phyloP scores from a whole-genome alignment of 2,329 filamentous ascomycete genomes.

The Paraconiothyrium brasiliense region DNA sequence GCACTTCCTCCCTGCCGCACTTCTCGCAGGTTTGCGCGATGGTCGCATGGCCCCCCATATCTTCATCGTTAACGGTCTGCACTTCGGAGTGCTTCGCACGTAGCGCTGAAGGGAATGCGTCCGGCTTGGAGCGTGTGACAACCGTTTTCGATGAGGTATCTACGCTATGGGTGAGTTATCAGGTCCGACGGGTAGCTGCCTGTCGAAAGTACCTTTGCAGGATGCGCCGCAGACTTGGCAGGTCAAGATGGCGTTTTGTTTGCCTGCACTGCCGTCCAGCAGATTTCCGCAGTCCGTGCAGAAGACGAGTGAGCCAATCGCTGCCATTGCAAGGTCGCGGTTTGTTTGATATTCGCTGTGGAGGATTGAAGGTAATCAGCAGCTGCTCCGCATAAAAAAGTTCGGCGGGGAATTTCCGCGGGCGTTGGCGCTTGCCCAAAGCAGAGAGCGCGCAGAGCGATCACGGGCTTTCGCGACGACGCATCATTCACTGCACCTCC shows the following conservation, averaged over 20 bases:
- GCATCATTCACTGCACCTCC: background rate
- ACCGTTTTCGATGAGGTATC: constrained; percentile 71
- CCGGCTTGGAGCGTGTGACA: constrained; percentile 83
- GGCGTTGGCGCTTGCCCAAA: constrained; percentile 13
- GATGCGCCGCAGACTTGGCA: constrained; percentile 88
- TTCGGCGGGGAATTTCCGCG: constrained; percentile 14
- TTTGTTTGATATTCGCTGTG: background rate
- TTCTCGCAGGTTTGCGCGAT: constrained; percentile 78
- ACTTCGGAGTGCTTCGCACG: constrained; percentile 87
- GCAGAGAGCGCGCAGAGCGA: background rate
- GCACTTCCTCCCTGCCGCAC: constrained; percentile 84
- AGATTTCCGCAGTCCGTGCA: constrained; percentile 93
- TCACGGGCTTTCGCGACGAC: constrained; percentile 15
- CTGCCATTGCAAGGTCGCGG: constrained; percentile 69
- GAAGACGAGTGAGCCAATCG: constrained; percentile 90
- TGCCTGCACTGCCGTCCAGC: constrained; percentile 80
- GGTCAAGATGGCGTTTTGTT: constrained; percentile 75
- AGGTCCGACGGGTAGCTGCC: too few species aligned
- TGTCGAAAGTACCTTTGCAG: constrained; percentile 72
- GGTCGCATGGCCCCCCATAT: constrained; percentile 76
- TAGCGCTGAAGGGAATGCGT: constrained; percentile 89
- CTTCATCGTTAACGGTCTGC: constrained; percentile 80
- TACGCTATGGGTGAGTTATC: constrained; percentile 18
- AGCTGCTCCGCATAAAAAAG: constrained; percentile 13
- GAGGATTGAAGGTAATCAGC: background rate